These are phyloP conservation scores for Jaltomata sinuosa DNA, from an alignment of 257 asterid genomes.

Conservation along the genomic window DNA sequence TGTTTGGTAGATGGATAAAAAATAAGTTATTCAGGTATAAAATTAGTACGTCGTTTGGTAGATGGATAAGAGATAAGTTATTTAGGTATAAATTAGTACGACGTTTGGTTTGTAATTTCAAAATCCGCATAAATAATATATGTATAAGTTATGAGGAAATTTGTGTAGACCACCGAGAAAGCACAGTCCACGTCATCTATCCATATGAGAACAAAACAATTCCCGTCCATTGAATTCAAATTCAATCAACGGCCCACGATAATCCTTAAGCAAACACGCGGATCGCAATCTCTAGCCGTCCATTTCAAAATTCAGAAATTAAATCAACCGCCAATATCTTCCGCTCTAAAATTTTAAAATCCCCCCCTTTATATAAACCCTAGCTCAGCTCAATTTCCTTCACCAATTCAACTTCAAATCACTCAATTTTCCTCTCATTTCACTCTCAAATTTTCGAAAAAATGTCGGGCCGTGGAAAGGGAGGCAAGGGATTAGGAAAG, in stretches of 20 bases:
- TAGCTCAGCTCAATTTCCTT: background rate
- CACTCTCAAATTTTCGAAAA: background rate
- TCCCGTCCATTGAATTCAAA: background rate
- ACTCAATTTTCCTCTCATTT: background rate
- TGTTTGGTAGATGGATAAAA: too few species aligned
- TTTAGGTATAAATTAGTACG: too few species aligned
- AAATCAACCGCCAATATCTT: slow-evolving; percentile 1
- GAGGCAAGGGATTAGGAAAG: slow-evolving; percentile 28
- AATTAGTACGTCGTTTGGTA: too few species aligned
- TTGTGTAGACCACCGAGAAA: too few species aligned
- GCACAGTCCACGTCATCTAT: slow-evolving; percentile 1
- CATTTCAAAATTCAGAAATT: background rate
- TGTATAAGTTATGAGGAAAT: too few species aligned
- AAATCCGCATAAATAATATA: too few species aligned
- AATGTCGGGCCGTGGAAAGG: slow-evolving; percentile 32
- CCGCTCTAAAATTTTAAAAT: background rate
- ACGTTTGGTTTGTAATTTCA: too few species aligned
- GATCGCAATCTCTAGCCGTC: background rate
- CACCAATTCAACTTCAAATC: background rate
- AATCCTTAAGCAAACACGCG: background rate
- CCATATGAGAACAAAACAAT: background rate
- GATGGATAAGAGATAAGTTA: too few species aligned
- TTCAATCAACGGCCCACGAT: background rate
- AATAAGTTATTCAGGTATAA: too few species aligned
- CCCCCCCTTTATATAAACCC: background rate